Evolutionary conservation across 495 filamentous ascomycete species (phyloP).

Genomic region (Penicillium nucicola): DNA sequence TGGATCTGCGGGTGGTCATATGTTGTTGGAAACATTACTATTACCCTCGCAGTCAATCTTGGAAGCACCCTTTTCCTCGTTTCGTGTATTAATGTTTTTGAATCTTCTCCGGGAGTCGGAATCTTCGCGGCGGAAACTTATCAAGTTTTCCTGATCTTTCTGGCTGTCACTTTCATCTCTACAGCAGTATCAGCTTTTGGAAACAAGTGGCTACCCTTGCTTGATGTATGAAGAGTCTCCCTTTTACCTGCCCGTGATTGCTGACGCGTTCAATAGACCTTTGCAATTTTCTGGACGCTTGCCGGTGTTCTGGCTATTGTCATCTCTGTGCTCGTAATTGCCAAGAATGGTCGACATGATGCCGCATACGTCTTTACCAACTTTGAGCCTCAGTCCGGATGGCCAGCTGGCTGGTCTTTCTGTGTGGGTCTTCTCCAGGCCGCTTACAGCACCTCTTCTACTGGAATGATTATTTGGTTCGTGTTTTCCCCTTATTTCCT

Average conservation of each 20-base stretch:
- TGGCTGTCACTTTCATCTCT: conserved; percentile 48
- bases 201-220: conserved; percentile 30
- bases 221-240: conserved; percentile 38
- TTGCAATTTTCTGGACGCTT: conserved; percentile 59
- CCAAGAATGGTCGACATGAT: conserved; percentile 37
- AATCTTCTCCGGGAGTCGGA: conserved; percentile 37
- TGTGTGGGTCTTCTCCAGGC: conserved; percentile 54
- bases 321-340: conserved; percentile 52
- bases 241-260: conserved; percentile 31
- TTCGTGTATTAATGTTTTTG: conserved; percentile 22
- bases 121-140: conserved; percentile 17
- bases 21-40: conserved; percentile 59
- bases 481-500: neutral
- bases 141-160: conserved; percentile 56
- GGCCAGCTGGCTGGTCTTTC: conserved; percentile 57
- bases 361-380: conserved; percentile 54
- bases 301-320: conserved; percentile 53
- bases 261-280: conserved; percentile 41
- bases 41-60: conserved; percentile 36
- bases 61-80: conserved; percentile 22
- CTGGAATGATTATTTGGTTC: conserved; percentile 35
- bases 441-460: conserved; percentile 52
- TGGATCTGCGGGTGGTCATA: conserved; percentile 70
- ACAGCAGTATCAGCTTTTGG: conserved; percentile 18
- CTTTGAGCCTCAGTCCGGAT: conserved; percentile 52